Conservation (phyloP, 2,329 filamentous ascomycete genomes). For the Dactylellina haptotyla region DNA sequence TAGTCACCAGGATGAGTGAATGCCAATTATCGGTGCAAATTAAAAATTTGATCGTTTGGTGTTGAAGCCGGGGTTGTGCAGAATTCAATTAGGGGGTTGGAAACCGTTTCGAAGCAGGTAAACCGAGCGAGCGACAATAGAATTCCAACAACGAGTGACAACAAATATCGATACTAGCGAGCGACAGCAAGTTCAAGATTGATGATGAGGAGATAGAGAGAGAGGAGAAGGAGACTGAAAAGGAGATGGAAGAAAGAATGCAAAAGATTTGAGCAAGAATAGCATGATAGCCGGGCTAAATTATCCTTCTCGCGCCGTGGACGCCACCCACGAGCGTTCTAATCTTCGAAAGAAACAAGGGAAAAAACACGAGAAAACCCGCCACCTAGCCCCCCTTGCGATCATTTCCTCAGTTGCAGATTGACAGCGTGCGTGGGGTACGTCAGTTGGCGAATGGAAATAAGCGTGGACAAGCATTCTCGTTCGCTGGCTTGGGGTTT, state of each 20-base stretch:
- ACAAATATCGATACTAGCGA: not conserved
- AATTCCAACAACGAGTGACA: not conserved
- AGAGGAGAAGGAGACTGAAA: not conserved
- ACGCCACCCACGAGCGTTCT: not conserved
- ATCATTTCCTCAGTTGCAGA: slow-evolving; percentile 15
- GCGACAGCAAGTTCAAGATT: not conserved
- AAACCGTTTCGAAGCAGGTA: not conserved
- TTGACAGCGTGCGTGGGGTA: slow-evolving; percentile 41
- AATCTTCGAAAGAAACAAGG: too few species aligned
- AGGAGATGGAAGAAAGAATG: not conserved
- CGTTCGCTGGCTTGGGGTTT: slow-evolving; percentile 35
- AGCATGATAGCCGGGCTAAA: slow-evolving; percentile 8
- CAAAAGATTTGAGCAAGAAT: slow-evolving; percentile 3
- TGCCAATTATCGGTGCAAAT: too few species aligned
- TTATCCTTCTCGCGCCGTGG: slow-evolving; percentile 12
- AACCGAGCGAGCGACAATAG: not conserved
- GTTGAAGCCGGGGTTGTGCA: not conserved
- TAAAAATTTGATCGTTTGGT: too few species aligned
- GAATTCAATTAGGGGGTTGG: not conserved
- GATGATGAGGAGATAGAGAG: not conserved
- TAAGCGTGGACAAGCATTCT: slow-evolving; percentile 32
- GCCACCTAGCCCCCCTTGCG: slow-evolving; percentile 8
- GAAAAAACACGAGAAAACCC: slow-evolving; percentile 9
- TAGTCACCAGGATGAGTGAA: too few species aligned
- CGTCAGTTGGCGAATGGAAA: slow-evolving; percentile 4